Evolutionary conservation across 345 rosid species (phyloP), one percentile per base, ranked within the genome.

Genomic region (Anastatica hierochuntica): DNA sequence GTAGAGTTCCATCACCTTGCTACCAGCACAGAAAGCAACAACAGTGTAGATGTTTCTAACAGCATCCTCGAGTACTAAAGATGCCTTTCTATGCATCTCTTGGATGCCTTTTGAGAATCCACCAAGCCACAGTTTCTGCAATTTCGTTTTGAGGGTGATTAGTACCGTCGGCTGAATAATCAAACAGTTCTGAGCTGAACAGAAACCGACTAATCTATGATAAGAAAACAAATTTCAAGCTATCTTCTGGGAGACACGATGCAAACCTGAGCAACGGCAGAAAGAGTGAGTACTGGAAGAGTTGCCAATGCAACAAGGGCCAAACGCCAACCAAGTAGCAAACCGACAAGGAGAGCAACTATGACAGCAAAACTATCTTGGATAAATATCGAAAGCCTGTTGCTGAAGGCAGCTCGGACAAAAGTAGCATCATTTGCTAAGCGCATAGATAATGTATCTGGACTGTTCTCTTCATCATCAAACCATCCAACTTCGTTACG

Each of bases 121-220:
- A 61, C 85, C 94, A n/a, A 94, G 97, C 99, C 99, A 94, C 65
- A 88, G 65, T 76, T 94, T 94, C 99, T 94, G 81, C n/a, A n/a
- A n/a, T n/a, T n/a, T n/a, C n/a, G n/a, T n/a, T n/a, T n/a, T n/a
- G n/a, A n/a, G n/a, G n/a, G n/a, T n/a, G n/a, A n/a, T n/a, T n/a
- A n/a, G n/a, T n/a, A n/a, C n/a, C n/a, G n/a, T n/a, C n/a, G n/a
- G n/a, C n/a, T n/a, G n/a, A n/a, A n/a, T n/a, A n/a, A n/a, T n/a
- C n/a, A n/a, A n/a, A n/a, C n/a, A n/a, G n/a, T n/a, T n/a, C n/a
- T n/a, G n/a, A n/a, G n/a, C n/a, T n/a, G n/a, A n/a, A n/a, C n/a
- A n/a, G n/a, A n/a, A n/a, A n/a, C n/a, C n/a, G n/a, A n/a, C n/a
- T n/a, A n/a, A n/a, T n/a, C n/a, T n/a, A n/a, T n/a, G n/a, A n/a